phyloP scores from a whole-genome alignment of 2,329 filamentous ascomycete genomes.

The Colletotrichum navitas region DNA sequence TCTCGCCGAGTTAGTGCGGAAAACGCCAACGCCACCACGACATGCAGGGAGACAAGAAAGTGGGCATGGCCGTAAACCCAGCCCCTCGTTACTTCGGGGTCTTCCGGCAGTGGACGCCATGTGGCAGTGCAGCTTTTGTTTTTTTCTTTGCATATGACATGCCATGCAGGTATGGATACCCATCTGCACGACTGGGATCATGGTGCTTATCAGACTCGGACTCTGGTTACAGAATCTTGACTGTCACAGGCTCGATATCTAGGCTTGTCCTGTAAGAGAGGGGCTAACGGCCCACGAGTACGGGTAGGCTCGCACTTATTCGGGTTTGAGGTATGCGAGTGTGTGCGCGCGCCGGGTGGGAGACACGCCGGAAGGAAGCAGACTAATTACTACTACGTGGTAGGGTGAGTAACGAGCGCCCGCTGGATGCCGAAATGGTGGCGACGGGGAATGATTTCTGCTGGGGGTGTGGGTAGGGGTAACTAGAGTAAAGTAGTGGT shows the following conservation, averaged over 20 bases:
- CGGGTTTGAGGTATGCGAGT: slow-evolving; percentile 1
- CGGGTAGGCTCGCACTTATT: slow-evolving; percentile 5
- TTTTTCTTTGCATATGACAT: slow-evolving; percentile 16
- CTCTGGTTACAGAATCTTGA: slow-evolving; percentile 34
- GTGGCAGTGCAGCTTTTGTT: slow-evolving; percentile 1
- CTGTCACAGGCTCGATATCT: slow-evolving; percentile 28
- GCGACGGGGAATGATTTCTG: background rate
- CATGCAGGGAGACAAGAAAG: background rate
- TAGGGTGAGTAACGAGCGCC: slow-evolving; percentile 20
- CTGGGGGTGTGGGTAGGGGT: slow-evolving; percentile 10
- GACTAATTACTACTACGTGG: no score
- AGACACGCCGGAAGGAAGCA: slow-evolving; percentile 22
- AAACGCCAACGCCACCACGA: slow-evolving; percentile 4
- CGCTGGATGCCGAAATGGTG: slow-evolving; percentile 28
- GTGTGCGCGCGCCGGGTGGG: slow-evolving; percentile 17
- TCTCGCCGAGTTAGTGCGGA: background rate
- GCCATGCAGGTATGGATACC: slow-evolving; percentile 1
- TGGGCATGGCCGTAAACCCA: slow-evolving; percentile 21
- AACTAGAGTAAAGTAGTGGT: slow-evolving; percentile 23
- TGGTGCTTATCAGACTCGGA: slow-evolving; percentile 24
- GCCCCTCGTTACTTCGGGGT: slow-evolving; percentile 4
- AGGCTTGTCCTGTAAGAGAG: background rate
- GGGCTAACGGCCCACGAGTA: slow-evolving; percentile 1
- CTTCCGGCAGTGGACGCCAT: background rate
- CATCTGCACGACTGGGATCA: slow-evolving; percentile 23